These are phyloP conservation scores for Chaetoscypha palmicola DNA, from an alignment of 2,329 filamentous ascomycete species.

Conservation along the genomic window DNA sequence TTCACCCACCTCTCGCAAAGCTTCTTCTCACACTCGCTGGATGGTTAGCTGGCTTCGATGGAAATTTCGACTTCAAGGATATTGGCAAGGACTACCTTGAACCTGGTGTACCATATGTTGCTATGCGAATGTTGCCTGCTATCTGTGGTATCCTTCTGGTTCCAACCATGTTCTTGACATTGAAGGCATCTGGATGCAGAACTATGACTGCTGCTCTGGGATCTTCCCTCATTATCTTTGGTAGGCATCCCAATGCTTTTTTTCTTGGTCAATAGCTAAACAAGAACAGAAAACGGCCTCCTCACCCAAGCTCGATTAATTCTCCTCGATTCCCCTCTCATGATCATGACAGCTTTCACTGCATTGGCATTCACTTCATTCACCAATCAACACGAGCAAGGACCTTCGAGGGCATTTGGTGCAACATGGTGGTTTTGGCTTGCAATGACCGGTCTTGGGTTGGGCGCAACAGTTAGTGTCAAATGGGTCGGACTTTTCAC, in stretches of 20 bases:
- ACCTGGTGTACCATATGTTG: conserved; percentile 89
- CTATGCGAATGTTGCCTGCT: conserved; percentile 91
- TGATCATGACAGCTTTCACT: conserved; percentile 89
- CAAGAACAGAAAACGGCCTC: conserved; percentile 76
- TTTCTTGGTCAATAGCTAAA: conserved; percentile 18
- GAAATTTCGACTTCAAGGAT: conserved; percentile 97
- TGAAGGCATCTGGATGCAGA: conserved; percentile 85
- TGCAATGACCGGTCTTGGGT: conserved; percentile 71
- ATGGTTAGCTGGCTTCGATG: conserved; percentile 91
- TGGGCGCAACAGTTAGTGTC: conserved; percentile 88
- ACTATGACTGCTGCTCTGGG: conserved; percentile 80
- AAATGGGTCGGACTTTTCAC: conserved; percentile 99
- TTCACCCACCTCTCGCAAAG: conserved; percentile 96
- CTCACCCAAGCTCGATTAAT: conserved; percentile 93
- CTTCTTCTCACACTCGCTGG: conserved; percentile 92
- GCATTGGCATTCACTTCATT: conserved; percentile 87
- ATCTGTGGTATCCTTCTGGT: conserved; percentile 82
- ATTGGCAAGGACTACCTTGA: conserved; percentile 98
- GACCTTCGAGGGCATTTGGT: conserved; percentile 79
- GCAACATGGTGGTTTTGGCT: conserved; percentile 99
- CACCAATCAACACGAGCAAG: conserved; percentile 93
- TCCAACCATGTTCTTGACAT: conserved; percentile 87
- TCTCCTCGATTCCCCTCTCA: conserved; percentile 87
- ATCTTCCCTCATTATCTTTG: conserved; percentile 82
- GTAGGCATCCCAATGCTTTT: conserved; percentile 41